A percentile compares a stretch with the other conserved stretches of the same genome.
Evolutionary conservation across 2,329 filamentous ascomycete genomes (phyloP).

Genomic region (Pseudocercospora eumusae): DNA sequence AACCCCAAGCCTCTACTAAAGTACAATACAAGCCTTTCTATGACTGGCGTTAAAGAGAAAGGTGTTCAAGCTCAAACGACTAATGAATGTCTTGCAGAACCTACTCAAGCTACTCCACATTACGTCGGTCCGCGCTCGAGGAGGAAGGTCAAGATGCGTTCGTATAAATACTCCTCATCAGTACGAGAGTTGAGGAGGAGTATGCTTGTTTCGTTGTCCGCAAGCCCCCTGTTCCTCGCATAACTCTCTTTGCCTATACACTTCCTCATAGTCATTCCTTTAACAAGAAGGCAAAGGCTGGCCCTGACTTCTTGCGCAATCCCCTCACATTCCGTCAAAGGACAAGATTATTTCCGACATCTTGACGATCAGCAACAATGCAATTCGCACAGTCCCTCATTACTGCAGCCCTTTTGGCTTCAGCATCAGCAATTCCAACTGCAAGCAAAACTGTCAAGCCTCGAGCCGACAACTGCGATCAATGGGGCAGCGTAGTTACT

Average conservation of each 20-base stretch:
- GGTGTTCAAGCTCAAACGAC: background rate
- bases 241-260: background rate
- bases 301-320: background rate
- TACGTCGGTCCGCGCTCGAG: background rate
- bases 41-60: background rate
- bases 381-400: background rate
- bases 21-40: background rate
- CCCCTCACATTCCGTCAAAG: background rate
- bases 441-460: conserved; percentile 12
- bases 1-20: background rate
- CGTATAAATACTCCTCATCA: background rate
- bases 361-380: background rate
- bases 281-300: background rate
- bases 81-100: conserved; percentile 4
- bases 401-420: background rate
- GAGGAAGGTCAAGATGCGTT: background rate
- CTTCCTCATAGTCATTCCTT: background rate
- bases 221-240: background rate
- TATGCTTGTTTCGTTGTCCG: background rate
- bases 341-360: too few relatives aligned
- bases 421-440: background rate
- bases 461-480: conserved; percentile 33
- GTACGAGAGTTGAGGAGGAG: background rate
- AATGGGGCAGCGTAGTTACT: conserved; percentile 35
- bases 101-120: background rate